These are phyloP conservation scores for Verticillium dahliae DNA, from an alignment of 2,329 filamentous ascomycete species.

Conservation along the genomic window DNA sequence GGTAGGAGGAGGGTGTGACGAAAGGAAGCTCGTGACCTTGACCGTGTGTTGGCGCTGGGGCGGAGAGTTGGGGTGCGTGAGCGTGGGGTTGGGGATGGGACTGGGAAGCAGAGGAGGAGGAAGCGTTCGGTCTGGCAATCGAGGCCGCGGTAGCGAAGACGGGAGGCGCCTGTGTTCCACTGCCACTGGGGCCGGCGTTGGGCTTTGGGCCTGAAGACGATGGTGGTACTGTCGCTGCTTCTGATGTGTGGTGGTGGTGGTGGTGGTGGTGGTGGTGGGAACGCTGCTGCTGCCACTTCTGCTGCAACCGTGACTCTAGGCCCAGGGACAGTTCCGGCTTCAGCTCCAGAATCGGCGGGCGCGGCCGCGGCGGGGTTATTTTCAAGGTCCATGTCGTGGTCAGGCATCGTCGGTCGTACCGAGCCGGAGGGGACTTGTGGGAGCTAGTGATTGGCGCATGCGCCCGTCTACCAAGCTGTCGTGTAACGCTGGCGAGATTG, in stretches of 20 bases:
- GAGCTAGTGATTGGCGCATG: slow-evolving; percentile 2
- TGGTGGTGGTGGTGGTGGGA: not conserved
- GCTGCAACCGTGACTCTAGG: not conserved
- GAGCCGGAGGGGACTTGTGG: slow-evolving; percentile 3
- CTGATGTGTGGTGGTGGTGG: not conserved
- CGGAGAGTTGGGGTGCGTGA: slow-evolving; percentile 2
- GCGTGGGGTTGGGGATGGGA: not conserved
- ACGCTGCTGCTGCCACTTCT: not conserved
- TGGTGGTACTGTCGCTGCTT: slow-evolving; percentile 6
- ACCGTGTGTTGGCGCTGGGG: slow-evolving; percentile 14
- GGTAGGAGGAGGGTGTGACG: slow-evolving; percentile 55
- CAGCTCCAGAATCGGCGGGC: not conserved
- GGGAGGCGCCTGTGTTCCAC: slow-evolving; percentile 7
- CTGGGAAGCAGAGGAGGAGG: not conserved
- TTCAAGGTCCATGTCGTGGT: not conserved
- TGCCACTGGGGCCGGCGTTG: slow-evolving; percentile 5
- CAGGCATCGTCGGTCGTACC: slow-evolving; percentile 2
- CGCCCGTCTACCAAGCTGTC: not conserved
- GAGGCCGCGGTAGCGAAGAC: slow-evolving; percentile 13
- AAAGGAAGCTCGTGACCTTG: slow-evolving; percentile 44
- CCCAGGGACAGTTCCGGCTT: not conserved
- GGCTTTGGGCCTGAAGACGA: not conserved
- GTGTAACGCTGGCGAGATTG: not conserved
- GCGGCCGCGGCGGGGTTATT: not conserved
- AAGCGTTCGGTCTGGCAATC: slow-evolving; percentile 11